Percentiles rank a stretch among this genome's conserved stretches.
These are phyloP conservation scores for Gnomoniopsis sp. DNA, from an alignment of 2,329 filamentous ascomycete genomes.

Conservation along the genomic window DNA sequence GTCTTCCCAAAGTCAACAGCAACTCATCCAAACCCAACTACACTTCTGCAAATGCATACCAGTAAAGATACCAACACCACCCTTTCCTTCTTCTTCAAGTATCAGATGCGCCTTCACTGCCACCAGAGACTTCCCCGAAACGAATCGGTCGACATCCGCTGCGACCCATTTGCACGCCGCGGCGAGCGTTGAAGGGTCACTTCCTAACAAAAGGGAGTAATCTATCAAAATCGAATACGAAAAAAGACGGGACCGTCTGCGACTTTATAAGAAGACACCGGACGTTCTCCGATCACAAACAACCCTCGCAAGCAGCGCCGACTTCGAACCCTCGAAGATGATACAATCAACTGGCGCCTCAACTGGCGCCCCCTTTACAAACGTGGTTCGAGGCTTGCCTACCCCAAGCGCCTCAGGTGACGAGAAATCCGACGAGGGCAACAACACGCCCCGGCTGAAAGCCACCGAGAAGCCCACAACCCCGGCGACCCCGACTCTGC, in stretches of 20 bases:
- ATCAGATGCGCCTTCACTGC: slow-evolving; percentile 56
- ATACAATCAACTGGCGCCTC: slow-evolving; percentile 44
- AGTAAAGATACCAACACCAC: slow-evolving; percentile 37
- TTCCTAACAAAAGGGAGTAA: background rate
- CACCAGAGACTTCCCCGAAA: slow-evolving; percentile 46
- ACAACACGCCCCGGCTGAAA: slow-evolving; percentile 20
- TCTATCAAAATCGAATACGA: background rate
- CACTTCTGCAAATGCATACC: slow-evolving; percentile 52
- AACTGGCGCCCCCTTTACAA: slow-evolving; percentile 47
- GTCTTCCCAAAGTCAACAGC: slow-evolving; percentile 3
- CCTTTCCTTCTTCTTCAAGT: slow-evolving; percentile 48
- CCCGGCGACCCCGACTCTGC: slow-evolving; percentile 23
- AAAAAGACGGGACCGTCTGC: background rate
- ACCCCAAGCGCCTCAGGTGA: slow-evolving; percentile 54
- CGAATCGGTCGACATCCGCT: slow-evolving; percentile 49
- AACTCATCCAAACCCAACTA: slow-evolving; percentile 14
- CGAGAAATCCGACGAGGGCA: slow-evolving; percentile 52
- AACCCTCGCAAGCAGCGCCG: background rate
- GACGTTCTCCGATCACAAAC: background rate
- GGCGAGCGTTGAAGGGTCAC: slow-evolving; percentile 44
- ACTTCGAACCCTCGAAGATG: slow-evolving; percentile 31
- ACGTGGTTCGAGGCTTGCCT: slow-evolving; percentile 52
- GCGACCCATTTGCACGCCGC: slow-evolving; percentile 58
- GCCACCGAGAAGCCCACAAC: slow-evolving; percentile 20
- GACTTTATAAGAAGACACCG: background rate